Conservation (phyloP, 208 protist species). For the Leishmania braziliensis region DNA sequence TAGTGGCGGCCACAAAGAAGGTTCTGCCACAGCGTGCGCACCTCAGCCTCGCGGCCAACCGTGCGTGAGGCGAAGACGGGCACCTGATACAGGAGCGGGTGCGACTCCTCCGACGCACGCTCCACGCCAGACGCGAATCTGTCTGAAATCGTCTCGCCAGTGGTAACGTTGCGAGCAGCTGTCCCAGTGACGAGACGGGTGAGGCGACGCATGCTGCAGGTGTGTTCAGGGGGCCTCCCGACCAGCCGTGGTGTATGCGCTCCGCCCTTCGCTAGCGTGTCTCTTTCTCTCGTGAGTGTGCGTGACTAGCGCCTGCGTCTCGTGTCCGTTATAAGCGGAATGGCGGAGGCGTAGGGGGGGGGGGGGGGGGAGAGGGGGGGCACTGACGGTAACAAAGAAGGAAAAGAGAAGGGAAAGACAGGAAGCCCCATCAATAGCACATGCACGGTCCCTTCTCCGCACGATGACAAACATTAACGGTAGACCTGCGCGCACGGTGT, state of each 20-base stretch:
- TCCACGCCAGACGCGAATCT: constrained; percentile 18
- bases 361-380: neutral
- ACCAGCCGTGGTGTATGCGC: neutral
- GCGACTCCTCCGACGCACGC: constrained; percentile 22
- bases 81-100: constrained; percentile 77
- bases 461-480: neutral
- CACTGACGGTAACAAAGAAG: neutral
- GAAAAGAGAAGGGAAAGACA: neutral
- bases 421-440: neutral
- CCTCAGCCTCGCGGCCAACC: constrained; percentile 65
- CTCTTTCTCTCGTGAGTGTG: neutral
- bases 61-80: constrained; percentile 53
- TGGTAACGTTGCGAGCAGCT: constrained; percentile 3
- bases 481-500: neutral
- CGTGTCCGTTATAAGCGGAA: neutral
- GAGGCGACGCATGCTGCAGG: constrained; percentile 18
- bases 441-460: neutral
- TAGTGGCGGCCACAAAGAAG: constrained; percentile 62
- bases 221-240: neutral
- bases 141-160: constrained; percentile 23
- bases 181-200: constrained; percentile 5
- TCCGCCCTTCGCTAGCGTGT: neutral
- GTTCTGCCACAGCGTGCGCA: constrained; percentile 84
- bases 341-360: neutral
- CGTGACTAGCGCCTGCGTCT: neutral